Evolutionary conservation across 2,329 filamentous ascomycete species (phyloP).

Genomic region (Paraphoma chrysanthemicola): DNA sequence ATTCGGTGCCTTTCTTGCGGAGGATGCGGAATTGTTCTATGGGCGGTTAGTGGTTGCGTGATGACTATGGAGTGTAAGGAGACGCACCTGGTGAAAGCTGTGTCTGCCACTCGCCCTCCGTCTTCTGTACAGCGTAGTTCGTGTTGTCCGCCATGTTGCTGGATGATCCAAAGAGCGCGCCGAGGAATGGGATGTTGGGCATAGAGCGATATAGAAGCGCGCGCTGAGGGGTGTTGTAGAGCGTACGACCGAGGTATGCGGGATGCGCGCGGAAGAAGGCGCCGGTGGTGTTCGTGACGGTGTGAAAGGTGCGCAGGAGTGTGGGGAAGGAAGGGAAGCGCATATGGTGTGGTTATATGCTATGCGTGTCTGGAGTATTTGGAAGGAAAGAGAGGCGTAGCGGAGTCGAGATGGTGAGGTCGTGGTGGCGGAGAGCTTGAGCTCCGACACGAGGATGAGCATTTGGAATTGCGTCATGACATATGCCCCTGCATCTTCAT

Average conservation of each 20-base stretch:
- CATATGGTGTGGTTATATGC: constrained; percentile 46
- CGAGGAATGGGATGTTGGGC: constrained; percentile 79
- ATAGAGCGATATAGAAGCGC: constrained; percentile 60
- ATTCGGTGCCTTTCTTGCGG: constrained; percentile 89
- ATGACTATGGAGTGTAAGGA: neutral
- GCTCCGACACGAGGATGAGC: constrained; percentile 14
- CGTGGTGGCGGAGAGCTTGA: constrained; percentile 34
- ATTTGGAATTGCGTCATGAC: constrained; percentile 41
- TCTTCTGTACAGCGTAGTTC: constrained; percentile 81
- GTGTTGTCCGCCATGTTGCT: constrained; percentile 60
- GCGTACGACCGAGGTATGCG: constrained; percentile 44
- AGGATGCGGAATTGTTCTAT: constrained; percentile 95
- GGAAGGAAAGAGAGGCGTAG: neutral
- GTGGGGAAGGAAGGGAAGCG: constrained; percentile 57
- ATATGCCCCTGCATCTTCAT: neutral
- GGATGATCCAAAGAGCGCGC: constrained; percentile 74
- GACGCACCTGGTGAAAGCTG: constrained; percentile 73
- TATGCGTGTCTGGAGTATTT: constrained; percentile 4
- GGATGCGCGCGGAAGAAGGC: constrained; percentile 39
- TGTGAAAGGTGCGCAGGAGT: constrained; percentile 56
- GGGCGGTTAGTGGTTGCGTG: constrained; percentile 12
- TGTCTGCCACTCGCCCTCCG: constrained; percentile 85
- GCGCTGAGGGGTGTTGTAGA: constrained; percentile 37
- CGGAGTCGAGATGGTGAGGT: constrained; percentile 12
- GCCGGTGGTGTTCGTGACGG: constrained; percentile 54